Percentiles rank a stretch among this genome's conserved stretches.
These are phyloP conservation scores for Solanum chacoense DNA, from an alignment of 305 asterid genomes.

Conservation along the genomic window DNA sequence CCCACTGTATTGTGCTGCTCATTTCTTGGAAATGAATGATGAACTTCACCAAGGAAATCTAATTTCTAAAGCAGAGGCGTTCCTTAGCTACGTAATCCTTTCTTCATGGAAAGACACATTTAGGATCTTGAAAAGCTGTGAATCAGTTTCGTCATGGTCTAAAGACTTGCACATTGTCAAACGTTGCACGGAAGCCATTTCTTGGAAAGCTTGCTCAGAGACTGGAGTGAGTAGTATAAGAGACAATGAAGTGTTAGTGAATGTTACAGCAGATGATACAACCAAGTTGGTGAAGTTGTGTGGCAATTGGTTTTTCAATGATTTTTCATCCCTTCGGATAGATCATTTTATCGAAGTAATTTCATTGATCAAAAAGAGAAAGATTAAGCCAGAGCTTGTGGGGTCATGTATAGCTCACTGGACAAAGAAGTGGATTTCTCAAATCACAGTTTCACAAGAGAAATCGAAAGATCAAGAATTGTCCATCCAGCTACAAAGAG, in stretches of 20 bases:
- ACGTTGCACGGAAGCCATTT: conserved; percentile 12
- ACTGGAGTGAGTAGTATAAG: not conserved
- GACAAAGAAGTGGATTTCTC: conserved; percentile 24
- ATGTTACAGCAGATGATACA: not conserved
- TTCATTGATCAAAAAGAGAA: conserved; percentile 13
- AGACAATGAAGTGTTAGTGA: not conserved
- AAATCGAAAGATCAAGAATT: conserved; percentile 2
- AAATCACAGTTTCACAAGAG: not conserved
- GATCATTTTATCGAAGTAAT: conserved; percentile 21
- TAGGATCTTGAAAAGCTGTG: conserved; percentile 17
- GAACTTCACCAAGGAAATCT: conserved; percentile 15
- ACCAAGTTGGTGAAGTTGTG: conserved; percentile 2
- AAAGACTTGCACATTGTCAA: conserved; percentile 11
- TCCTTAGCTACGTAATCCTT: conserved; percentile 15
- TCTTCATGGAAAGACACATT: conserved; percentile 28
- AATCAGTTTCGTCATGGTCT: conserved; percentile 19
- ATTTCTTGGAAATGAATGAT: conserved; percentile 25
- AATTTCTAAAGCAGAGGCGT: conserved; percentile 15
- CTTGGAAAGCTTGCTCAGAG: conserved; percentile 11
- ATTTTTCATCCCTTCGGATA: conserved; percentile 18
- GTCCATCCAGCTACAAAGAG: conserved; percentile 10
- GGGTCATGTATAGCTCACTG: conserved; percentile 25
- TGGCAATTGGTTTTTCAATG: conserved; percentile 20
- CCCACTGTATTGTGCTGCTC: conserved; percentile 21
- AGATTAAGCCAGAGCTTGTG: conserved; percentile 12